These are phyloP conservation scores for Linnemannia schmuckeri DNA, from an alignment of 192 early-diverging fungal genomes.

Conservation along the genomic window DNA sequence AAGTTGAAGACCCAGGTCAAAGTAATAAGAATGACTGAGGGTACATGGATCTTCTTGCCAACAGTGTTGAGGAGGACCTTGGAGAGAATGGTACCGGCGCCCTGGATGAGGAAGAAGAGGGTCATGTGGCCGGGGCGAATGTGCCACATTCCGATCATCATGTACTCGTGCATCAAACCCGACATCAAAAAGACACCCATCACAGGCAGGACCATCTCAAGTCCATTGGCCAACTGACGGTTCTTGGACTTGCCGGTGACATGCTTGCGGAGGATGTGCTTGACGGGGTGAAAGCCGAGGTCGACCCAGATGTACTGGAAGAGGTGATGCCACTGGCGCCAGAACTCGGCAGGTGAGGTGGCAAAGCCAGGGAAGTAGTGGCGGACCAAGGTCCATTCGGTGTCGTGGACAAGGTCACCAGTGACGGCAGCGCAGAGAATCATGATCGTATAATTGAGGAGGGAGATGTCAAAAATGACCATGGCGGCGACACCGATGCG, in stretches of 20 bases:
- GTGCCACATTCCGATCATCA: slow-evolving; percentile 40
- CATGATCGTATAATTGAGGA: slow-evolving; percentile 50
- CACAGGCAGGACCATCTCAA: slow-evolving; percentile 37
- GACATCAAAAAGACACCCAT: slow-evolving; percentile 56
- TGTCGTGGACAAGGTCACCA: slow-evolving; percentile 40
- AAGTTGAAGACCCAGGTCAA: slow-evolving; percentile 49
- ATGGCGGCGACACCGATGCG: slow-evolving; percentile 17
- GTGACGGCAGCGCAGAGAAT: slow-evolving; percentile 38
- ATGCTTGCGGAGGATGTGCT: slow-evolving; percentile 43
- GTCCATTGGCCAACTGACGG: background rate
- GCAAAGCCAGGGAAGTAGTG: slow-evolving; percentile 54
- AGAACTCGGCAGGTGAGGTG: slow-evolving; percentile 47
- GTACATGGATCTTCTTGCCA: slow-evolving; percentile 33
- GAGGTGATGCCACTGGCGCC: slow-evolving; percentile 53
- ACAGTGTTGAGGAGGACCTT: slow-evolving; percentile 30
- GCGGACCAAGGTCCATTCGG: slow-evolving; percentile 47
- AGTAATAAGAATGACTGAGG: slow-evolving; percentile 27
- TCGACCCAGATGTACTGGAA: slow-evolving; percentile 55
- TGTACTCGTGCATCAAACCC: slow-evolving; percentile 52
- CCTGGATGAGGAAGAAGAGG: slow-evolving; percentile 41
- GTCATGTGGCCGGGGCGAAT: slow-evolving; percentile 36
- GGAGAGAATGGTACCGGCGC: slow-evolving; percentile 44
- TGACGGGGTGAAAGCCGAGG: slow-evolving; percentile 36
- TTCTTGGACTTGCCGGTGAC: slow-evolving; percentile 12
- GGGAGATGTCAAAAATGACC: slow-evolving; percentile 47